Evolutionary conservation across 495 filamentous ascomycete genomes (phyloP).

Genomic region (Penicillium dipodomyicola): DNA sequence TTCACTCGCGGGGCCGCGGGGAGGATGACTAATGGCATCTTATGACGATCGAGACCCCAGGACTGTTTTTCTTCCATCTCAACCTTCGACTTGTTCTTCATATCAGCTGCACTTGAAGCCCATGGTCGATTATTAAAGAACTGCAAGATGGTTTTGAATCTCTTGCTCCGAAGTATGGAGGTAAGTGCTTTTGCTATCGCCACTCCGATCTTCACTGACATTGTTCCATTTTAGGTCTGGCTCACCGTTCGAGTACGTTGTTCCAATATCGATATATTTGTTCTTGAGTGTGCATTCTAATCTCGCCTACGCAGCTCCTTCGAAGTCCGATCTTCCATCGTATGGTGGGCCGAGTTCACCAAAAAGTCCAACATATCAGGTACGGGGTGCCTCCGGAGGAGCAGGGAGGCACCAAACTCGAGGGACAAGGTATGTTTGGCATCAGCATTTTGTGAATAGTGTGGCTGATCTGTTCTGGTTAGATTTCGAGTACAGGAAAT

Average conservation of each 20-base stretch:
- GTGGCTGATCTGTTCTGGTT: constrained; percentile 19
- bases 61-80: background rate
- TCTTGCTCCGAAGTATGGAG: constrained; percentile 24
- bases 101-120: background rate
- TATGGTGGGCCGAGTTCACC: constrained; percentile 54
- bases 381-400: constrained; percentile 58
- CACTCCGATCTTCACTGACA: constrained; percentile 5
- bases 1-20: constrained; percentile 6
- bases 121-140: constrained; percentile 4
- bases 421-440: constrained; percentile 42
- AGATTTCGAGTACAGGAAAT: constrained; percentile 38
- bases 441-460: constrained; percentile 5
- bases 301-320: constrained; percentile 51
- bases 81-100: background rate
- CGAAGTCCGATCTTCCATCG: constrained; percentile 59
- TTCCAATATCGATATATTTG: background rate
- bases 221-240: constrained; percentile 35
- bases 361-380: constrained; percentile 48
- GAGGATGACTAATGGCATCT: constrained; percentile 5
- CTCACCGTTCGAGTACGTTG: constrained; percentile 40
- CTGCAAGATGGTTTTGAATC: constrained; percentile 22
- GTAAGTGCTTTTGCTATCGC: constrained; percentile 13
- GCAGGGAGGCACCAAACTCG: constrained; percentile 55
- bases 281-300: constrained; percentile 20
- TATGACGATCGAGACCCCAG: constrained; percentile 5